Evolutionary conservation across 1,284 basidiomycete species (phyloP).

Genomic region (Cryptococcus maquisensis): DNA sequence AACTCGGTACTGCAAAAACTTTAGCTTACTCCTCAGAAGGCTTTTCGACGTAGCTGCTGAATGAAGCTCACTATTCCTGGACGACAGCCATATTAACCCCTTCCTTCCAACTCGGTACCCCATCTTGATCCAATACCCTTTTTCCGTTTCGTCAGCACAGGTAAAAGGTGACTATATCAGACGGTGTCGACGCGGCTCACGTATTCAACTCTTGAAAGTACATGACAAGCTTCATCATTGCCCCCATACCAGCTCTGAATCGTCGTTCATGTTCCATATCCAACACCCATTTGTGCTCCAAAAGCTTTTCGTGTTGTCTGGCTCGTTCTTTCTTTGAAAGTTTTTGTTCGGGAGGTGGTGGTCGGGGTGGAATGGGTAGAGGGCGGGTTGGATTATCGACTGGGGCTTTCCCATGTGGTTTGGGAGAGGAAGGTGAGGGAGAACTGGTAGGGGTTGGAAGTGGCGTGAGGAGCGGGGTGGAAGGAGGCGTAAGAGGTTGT

Average conservation of each 20-base stretch:
- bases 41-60: background rate
- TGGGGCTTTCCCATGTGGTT: background rate
- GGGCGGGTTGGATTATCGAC: background rate
- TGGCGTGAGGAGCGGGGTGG: background rate
- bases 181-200: slow-evolving; percentile 9
- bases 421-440: background rate
- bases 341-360: background rate
- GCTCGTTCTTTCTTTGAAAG: background rate
- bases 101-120: slow-evolving; percentile 1
- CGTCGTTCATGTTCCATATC: slow-evolving; percentile 32
- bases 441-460: background rate
- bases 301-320: slow-evolving; percentile 12
- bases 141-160: background rate
- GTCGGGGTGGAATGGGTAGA: no score
- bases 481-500: background rate
- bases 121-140: background rate
- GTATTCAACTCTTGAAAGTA: slow-evolving; percentile 17
- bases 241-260: slow-evolving; percentile 22
- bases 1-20: slow-evolving; percentile 11
- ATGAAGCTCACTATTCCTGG: slow-evolving; percentile 5
- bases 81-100: slow-evolving; percentile 1
- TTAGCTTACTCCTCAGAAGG: background rate
- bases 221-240: slow-evolving; percentile 14
- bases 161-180: background rate
- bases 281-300: slow-evolving; percentile 25